These are phyloP conservation scores for Neurospora intermedia DNA, from an alignment of 495 filamentous ascomycete species.

Conservation along the genomic window DNA sequence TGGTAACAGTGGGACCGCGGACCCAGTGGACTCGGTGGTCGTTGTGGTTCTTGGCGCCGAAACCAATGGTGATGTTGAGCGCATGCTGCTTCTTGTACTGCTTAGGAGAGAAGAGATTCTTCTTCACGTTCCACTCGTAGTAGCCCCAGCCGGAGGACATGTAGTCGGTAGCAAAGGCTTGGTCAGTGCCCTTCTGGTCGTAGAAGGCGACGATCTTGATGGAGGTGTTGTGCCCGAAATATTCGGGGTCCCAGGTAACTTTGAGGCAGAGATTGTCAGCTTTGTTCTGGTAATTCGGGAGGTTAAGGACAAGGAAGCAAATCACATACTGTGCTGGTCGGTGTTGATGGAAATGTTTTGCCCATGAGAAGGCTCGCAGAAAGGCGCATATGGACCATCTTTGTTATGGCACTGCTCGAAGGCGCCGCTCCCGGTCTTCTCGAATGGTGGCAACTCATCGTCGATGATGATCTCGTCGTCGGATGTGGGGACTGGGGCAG, in stretches of 20 bases:
- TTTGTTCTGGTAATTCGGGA: background rate
- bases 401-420: constrained; percentile 28
- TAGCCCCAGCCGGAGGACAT: constrained; percentile 28
- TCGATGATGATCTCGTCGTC: constrained; percentile 21
- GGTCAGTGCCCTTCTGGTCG: constrained; percentile 17
- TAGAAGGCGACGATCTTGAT: constrained; percentile 28
- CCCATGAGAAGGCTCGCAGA: constrained; percentile 24
- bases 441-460: constrained; percentile 20
- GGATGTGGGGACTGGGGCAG: constrained; percentile 22
- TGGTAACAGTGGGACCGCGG: constrained; percentile 22
- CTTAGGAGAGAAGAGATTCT: constrained; percentile 13
- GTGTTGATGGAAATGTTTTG: constrained; percentile 20
- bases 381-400: constrained; percentile 25
- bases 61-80: constrained; percentile 31
- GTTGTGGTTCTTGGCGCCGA: constrained; percentile 20
- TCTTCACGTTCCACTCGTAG: constrained; percentile 26
- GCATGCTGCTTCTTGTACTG: constrained; percentile 12
- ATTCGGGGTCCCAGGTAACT: constrained; percentile 38
- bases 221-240: constrained; percentile 26
- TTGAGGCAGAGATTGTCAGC: background rate
- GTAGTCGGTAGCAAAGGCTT: constrained; percentile 26
- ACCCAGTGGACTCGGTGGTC: constrained; percentile 8
- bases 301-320: background rate
- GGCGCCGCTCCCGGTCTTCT: constrained; percentile 18
- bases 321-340: constrained; percentile 29